Evolutionary conservation across 2,329 filamentous ascomycete genomes (phyloP).

Genomic region (Epichloe typhina): DNA sequence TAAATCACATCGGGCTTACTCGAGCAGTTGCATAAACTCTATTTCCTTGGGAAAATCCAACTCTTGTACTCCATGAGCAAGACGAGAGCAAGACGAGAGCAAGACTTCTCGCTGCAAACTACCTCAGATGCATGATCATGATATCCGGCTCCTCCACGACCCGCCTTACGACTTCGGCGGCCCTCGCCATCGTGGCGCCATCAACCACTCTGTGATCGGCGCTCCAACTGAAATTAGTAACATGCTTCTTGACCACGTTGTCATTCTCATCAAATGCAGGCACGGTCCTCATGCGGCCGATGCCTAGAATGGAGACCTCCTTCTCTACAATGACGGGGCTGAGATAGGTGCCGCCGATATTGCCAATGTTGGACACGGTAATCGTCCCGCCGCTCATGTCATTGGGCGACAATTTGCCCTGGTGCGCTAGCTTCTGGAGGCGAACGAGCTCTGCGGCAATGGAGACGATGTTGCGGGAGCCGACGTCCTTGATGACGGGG

Average conservation of each 20-base stretch:
- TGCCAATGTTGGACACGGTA: constrained; percentile 93
- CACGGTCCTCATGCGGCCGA: constrained; percentile 68
- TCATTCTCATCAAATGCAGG: constrained; percentile 59
- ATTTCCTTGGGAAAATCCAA: accelerated
- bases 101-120: constrained; percentile 8
- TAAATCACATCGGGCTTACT: too few species aligned
- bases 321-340: constrained; percentile 81
- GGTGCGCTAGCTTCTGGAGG: constrained; percentile 57
- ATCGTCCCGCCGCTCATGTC: constrained; percentile 84
- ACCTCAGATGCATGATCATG: constrained; percentile 76
- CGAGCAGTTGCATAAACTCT: too few species aligned
- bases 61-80: too few species aligned
- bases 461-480: constrained; percentile 58
- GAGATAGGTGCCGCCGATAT: constrained; percentile 84
- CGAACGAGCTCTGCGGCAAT: constrained; percentile 66
- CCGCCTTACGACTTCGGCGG: constrained; percentile 65
- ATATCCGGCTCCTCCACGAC: constrained; percentile 74
- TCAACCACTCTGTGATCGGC: constrained; percentile 91
- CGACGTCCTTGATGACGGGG: constrained; percentile 80
- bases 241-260: constrained; percentile 58
- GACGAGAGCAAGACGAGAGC: not conserved
- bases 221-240: constrained; percentile 91
- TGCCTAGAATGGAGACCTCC: constrained; percentile 82
- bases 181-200: constrained; percentile 85
- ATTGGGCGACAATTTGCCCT: constrained; percentile 59